Conservation (phyloP, 805 yeast species). For the Sungouiozyma intestinalis region DNA sequence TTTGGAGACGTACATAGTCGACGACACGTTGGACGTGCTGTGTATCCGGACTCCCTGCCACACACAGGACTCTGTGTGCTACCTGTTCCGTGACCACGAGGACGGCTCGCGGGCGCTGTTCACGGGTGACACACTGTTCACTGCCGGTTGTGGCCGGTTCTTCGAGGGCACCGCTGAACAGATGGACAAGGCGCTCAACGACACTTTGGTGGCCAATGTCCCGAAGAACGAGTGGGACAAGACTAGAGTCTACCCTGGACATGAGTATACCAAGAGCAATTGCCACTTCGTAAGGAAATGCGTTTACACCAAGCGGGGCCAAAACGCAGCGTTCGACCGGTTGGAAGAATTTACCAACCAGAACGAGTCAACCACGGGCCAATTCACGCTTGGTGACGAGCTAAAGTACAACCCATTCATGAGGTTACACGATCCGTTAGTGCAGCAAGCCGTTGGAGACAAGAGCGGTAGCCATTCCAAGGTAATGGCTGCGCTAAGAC, state of each 20-base stretch:
- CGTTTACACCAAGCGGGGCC: constrained; percentile 33
- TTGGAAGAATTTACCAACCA: constrained; percentile 41
- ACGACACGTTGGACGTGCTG: constrained; percentile 43
- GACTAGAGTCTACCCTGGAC: constrained; percentile 84
- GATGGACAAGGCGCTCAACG: constrained; percentile 64
- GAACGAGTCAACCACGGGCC: constrained; percentile 75
- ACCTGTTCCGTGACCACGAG: constrained; percentile 52
- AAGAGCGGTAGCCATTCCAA: constrained; percentile 30
- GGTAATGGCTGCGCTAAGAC: constrained; percentile 66
- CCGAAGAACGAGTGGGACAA: constrained; percentile 20
- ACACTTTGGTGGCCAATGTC: constrained; percentile 52
- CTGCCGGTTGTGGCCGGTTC: constrained; percentile 92
- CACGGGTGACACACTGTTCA: constrained; percentile 93
- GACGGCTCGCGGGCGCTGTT: constrained; percentile 67
- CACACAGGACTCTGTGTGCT: constrained; percentile 92
- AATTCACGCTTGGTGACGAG: constrained; percentile 78
- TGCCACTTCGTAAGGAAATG: constrained; percentile 66
- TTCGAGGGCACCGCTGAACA: constrained; percentile 82
- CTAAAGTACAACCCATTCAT: constrained; percentile 79
- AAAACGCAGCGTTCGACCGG: constrained; percentile 37
- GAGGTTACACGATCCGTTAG: constrained; percentile 57
- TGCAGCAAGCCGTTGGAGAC: constrained; percentile 51
- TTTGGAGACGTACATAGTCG: constrained; percentile 41
- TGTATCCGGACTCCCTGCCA: constrained; percentile 97
- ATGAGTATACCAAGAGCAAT: constrained; percentile 84